These are phyloP conservation scores for Aristolochia contorta DNA, from an alignment of 164 flowering plant species.

Conservation along the genomic window DNA sequence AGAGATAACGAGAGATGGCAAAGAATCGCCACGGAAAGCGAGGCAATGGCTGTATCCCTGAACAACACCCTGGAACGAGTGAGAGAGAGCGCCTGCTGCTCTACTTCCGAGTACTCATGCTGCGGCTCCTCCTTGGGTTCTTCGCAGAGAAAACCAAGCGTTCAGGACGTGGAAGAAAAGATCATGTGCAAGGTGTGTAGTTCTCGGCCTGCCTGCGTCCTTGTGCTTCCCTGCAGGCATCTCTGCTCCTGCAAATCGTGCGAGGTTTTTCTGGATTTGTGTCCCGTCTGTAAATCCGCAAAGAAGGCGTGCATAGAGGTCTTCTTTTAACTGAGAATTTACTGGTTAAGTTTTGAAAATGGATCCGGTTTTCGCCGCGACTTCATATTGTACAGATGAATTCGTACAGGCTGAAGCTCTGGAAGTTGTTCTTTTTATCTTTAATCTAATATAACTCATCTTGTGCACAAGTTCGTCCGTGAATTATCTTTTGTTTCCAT, in stretches of 20 bases:
- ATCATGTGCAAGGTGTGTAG: constrained; percentile 42
- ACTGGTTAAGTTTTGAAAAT: no score
- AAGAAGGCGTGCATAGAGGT: constrained; percentile 38
- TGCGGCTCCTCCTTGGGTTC: constrained; percentile 18
- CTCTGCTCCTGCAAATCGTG: constrained; percentile 57
- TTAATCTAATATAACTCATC: no score
- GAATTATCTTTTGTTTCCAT: no score
- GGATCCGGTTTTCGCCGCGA: no score
- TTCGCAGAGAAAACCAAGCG: background rate
- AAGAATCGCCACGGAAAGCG: constrained; percentile 48
- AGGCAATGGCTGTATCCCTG: constrained; percentile 36
- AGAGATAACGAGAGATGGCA: constrained; percentile 53
- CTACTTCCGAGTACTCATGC: constrained; percentile 26
- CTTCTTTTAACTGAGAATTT: constrained; percentile 12
- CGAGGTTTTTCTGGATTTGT: constrained; percentile 36
- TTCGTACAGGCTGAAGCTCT: no score
- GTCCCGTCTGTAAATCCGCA: constrained; percentile 55
- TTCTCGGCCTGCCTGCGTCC: constrained; percentile 28
- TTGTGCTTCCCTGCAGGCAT: constrained; percentile 76
- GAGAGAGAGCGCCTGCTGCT: constrained; percentile 19
- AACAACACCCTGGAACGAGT: constrained; percentile 35
- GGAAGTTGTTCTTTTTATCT: no score
- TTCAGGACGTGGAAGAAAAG: constrained; percentile 1
- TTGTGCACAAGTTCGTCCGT: no score
- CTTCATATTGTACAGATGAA: no score